These are phyloP conservation scores for Wallacemonas collosoma DNA, from an alignment of 208 protist species.

Conservation along the genomic window DNA sequence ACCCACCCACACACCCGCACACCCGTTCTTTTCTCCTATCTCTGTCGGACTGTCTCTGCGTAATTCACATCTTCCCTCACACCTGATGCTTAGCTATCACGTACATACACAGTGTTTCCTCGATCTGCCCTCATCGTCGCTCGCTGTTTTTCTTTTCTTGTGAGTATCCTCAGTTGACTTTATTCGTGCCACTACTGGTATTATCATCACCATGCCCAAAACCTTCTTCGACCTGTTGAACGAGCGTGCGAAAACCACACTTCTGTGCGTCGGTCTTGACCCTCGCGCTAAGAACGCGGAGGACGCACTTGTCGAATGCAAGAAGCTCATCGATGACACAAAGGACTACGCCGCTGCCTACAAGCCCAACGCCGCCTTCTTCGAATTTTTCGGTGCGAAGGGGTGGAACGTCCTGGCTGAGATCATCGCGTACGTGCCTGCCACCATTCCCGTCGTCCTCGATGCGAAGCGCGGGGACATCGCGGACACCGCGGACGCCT, in stretches of 20 bases:
- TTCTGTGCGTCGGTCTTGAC: conserved; percentile 89
- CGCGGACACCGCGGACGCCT: conserved; percentile 83
- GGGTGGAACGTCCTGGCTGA: conserved; percentile 71
- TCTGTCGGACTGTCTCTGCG: neutral
- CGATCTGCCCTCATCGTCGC: too few species aligned
- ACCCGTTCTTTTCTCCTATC: conserved; percentile 6
- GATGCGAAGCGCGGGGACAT: conserved; percentile 91
- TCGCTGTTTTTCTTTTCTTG: neutral
- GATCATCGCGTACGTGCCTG: conserved; percentile 67
- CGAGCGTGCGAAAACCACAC: conserved; percentile 70
- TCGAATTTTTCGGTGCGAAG: conserved; percentile 76
- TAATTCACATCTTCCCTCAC: too few species aligned
- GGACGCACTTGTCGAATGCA: conserved; percentile 71
- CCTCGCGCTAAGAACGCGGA: conserved; percentile 70
- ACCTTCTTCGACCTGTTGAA: conserved; percentile 87
- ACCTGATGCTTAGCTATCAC: too few species aligned
- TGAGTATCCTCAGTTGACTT: neutral
- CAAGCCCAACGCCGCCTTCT: conserved; percentile 91
- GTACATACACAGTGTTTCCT: too few species aligned
- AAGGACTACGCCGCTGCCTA: conserved; percentile 83
- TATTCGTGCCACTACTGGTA: neutral
- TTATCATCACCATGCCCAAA: neutral
- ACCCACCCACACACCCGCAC: neutral
- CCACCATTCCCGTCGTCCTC: conserved; percentile 82
- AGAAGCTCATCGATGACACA: conserved; percentile 73